Base-by-base conservation (phyloP, 176 grass and related monocot species). In the Thinopyrum elongatum region DNA sequence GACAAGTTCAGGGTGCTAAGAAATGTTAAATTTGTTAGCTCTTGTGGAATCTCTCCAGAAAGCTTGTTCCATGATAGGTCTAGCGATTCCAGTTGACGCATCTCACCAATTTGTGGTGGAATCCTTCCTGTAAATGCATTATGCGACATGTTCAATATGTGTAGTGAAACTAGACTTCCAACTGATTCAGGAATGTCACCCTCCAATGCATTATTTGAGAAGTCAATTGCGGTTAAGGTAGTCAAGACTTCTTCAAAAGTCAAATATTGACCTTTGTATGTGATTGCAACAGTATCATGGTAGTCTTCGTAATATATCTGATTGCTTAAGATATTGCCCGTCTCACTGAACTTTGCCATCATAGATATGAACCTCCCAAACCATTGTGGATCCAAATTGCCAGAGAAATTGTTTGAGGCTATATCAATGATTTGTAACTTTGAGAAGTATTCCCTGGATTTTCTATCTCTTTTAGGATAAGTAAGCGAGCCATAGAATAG, bases 371-470 rank as follows among this genome's bases (percentile, higher is more conserved):
- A 28, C 10, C 61, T 64, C 61, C 0, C 10, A 25, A 64, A 64
- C 10, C 61, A 64, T 64, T 5, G 25, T 28, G 8, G n/a, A 61
- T 25, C 59, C 55, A 87, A 49, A 33, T 22, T 66, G 2, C 74
- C 74, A 46, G 63, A 41, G 15, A 91, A 68, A 33, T 84, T 80
- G 19, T 87, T 91, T 74, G 66, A 91, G 6, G 80, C 74, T 2
- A 91, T 22, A 59, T 87, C 85, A 63, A 91, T 41, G 0, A 91
- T 84, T 63, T 86, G 74, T 73, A 90, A 33, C 2, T 19, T 76
- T 19, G 76, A 1, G 22, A 88, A 84, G 9, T 78, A 4, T 31
- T 26, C n/a, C 46, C 8, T 4, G 2, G 0, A 46, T 51, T 46
- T 64, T 0, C 49, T 19, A 60, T 28, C 12, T 53, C n/a, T 29